These are phyloP conservation scores for Colletotrichum tamarilloi DNA, from an alignment of 2,329 filamentous ascomycete genomes.

Conservation along the genomic window DNA sequence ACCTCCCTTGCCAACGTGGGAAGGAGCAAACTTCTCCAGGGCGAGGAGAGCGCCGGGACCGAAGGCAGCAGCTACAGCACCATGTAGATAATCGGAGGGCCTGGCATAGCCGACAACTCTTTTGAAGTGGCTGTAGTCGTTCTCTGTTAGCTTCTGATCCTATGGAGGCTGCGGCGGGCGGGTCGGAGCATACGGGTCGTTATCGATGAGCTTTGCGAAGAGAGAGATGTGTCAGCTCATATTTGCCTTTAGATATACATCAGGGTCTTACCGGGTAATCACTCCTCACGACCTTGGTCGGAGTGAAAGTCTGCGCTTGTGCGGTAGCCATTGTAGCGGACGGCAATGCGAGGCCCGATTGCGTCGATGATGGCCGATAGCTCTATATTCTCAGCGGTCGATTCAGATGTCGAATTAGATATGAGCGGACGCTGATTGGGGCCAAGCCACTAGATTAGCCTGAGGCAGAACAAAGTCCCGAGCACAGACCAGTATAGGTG, in stretches of 20 bases:
- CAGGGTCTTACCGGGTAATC: conserved; percentile 82
- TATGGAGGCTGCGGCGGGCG: neutral
- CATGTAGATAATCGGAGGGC: conserved; percentile 82
- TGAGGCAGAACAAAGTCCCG: neutral
- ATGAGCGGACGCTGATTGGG: conserved; percentile 13
- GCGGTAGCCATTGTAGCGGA: conserved; percentile 37
- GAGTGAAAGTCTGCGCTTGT: conserved; percentile 64
- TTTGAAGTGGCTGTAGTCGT: conserved; percentile 79
- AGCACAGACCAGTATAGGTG: neutral
- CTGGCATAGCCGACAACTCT: conserved; percentile 91
- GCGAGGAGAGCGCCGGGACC: conserved; percentile 79
- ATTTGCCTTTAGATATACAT: conserved; percentile 31
- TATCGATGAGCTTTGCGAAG: conserved; percentile 88
- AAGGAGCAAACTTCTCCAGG: conserved; percentile 88
- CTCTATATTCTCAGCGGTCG: neutral
- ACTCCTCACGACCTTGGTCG: conserved; percentile 79
- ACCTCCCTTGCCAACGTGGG: conserved; percentile 83
- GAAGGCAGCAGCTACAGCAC: conserved; percentile 73
- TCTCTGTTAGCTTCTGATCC: conserved; percentile 15
- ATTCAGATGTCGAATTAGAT: conserved; percentile 12
- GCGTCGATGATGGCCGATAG: conserved; percentile 14
- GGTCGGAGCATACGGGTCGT: conserved; percentile 72
- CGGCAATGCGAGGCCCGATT: conserved; percentile 23
- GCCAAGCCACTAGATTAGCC: conserved; percentile 2
- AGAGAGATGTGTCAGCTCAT: conserved; percentile 39